Conservation (phyloP, 768 basidiomycete genomes). For the Tremella mesenterica region DNA sequence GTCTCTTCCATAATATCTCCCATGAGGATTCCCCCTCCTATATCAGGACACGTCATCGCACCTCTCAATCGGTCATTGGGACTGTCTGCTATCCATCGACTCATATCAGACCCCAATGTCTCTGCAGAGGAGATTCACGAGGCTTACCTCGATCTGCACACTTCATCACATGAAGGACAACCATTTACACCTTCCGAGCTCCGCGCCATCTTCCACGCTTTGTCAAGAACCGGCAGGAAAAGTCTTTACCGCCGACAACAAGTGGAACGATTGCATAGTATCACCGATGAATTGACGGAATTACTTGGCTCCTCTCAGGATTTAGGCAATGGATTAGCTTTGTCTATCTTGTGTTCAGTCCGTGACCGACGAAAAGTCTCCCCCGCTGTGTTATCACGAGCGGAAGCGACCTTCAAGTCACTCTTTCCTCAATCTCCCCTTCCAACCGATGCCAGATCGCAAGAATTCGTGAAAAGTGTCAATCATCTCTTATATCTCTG, state of each 20-base stretch:
- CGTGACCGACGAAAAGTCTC: neutral
- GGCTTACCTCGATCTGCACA: slow-evolving; percentile 7
- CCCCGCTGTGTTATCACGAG: neutral
- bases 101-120: neutral
- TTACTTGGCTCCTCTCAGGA: slow-evolving; percentile 4
- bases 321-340: slow-evolving; percentile 4
- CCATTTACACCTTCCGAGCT: slow-evolving; percentile 20
- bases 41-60: neutral
- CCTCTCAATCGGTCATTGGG: neutral
- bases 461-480: slow-evolving; percentile 1
- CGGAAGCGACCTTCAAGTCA: slow-evolving; percentile 7
- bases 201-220: slow-evolving; percentile 4
- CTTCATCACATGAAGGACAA: slow-evolving; percentile 16
- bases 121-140: neutral
- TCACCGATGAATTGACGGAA: slow-evolving; percentile 13
- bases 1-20: neutral
- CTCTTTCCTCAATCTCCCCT: neutral
- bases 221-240: slow-evolving; percentile 4
- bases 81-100: neutral
- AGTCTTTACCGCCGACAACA: neutral
- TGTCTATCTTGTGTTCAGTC: neutral
- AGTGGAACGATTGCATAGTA: neutral
- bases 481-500: slow-evolving; percentile 31
- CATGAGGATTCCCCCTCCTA: neutral
- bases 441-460: no score